A percentile compares a stretch with the other conserved stretches of the same genome.
These are phyloP conservation scores for Arthrobotrys sphaeroides DNA, from an alignment of 2,329 filamentous ascomycete species.

Conservation along the genomic window DNA sequence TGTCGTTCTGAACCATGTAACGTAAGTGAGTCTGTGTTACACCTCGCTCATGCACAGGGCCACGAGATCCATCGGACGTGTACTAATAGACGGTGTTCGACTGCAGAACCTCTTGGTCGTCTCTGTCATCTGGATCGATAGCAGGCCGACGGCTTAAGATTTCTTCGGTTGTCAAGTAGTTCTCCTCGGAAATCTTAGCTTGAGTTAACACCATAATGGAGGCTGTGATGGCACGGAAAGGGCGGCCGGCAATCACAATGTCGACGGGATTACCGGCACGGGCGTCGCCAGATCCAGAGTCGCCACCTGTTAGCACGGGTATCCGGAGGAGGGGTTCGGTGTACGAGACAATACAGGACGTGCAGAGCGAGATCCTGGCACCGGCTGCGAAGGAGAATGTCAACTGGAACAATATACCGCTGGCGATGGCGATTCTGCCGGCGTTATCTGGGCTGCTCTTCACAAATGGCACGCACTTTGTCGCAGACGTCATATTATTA, in stretches of 20 bases:
- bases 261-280: slow-evolving; percentile 22
- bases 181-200: not conserved
- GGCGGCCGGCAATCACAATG: slow-evolving; percentile 30
- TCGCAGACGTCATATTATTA: slow-evolving; percentile 85
- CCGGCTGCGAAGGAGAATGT: slow-evolving; percentile 48
- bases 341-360: slow-evolving; percentile 48
- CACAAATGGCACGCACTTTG: slow-evolving; percentile 80
- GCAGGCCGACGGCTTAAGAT: not conserved
- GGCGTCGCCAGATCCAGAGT: slow-evolving; percentile 19
- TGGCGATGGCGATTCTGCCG: slow-evolving; percentile 84
- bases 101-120: slow-evolving; percentile 18
- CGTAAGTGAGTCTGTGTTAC: slow-evolving; percentile 34
- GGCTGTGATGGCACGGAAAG: slow-evolving; percentile 22
- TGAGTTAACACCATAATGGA: slow-evolving; percentile 6
- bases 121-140: slow-evolving; percentile 32
- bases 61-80: slow-evolving; percentile 11
- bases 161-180: not conserved
- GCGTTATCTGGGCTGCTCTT: slow-evolving; percentile 87
- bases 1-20: slow-evolving; percentile 44
- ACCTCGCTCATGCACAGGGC: slow-evolving; percentile 7
- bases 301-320: not conserved
- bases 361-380: slow-evolving; percentile 42
- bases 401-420: slow-evolving; percentile 79
- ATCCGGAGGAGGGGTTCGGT: slow-evolving; percentile 44
- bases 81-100: slow-evolving; percentile 22